These are phyloP conservation scores for Annulohypoxylon bovei DNA, from an alignment of 495 filamentous ascomycete species.

Conservation along the genomic window DNA sequence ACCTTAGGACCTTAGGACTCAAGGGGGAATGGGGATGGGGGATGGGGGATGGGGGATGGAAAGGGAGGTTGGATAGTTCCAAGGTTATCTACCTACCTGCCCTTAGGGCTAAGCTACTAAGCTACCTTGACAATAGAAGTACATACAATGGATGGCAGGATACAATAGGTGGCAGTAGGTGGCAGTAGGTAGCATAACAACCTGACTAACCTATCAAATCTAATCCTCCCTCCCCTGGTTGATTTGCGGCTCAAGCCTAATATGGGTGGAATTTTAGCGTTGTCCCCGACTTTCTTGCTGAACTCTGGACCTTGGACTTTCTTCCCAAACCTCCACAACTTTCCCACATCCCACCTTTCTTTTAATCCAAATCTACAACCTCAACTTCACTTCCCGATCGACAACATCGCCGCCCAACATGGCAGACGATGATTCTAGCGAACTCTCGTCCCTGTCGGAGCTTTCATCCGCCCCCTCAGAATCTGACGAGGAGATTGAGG, in stretches of 20 bases:
- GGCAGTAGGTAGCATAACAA: constrained; percentile 35
- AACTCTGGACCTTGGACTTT: constrained; percentile 13
- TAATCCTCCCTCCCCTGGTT: constrained; percentile 38
- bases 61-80: constrained; percentile 2
- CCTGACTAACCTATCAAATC: constrained; percentile 47
- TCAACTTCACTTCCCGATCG: constrained; percentile 6
- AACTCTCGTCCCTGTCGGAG: constrained; percentile 56
- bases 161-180: background rate
- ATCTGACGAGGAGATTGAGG: constrained; percentile 60
- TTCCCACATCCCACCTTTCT: constrained; percentile 24
- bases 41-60: background rate
- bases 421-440: constrained; percentile 64
- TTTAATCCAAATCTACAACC: background rate
- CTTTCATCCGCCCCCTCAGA: constrained; percentile 59
- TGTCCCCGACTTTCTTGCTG: constrained; percentile 27
- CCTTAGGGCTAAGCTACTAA: background rate
- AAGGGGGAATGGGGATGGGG: background rate
- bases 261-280: constrained; percentile 48
- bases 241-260: constrained; percentile 49
- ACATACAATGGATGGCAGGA: background rate
- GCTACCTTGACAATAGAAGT: background rate
- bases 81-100: background rate
- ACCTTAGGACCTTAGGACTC: constrained; percentile 4
- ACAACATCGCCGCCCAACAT: constrained; percentile 44
- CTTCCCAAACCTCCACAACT: constrained; percentile 39